Base-by-base conservation (phyloP, 1,284 basidiomycete species). In the Neonothopanus nambi region DNA sequence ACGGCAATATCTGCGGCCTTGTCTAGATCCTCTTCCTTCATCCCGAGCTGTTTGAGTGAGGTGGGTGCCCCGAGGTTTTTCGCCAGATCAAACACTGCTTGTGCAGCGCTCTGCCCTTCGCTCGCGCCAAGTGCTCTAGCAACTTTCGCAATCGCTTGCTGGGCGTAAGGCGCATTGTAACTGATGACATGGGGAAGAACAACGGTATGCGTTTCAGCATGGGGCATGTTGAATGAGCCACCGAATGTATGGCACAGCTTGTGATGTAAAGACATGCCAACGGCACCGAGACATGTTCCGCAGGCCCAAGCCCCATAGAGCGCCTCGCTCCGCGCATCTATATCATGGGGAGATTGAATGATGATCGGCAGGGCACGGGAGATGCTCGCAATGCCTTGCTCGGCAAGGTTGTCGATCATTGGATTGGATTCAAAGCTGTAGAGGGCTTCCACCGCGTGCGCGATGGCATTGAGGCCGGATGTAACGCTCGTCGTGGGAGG, bases 231-330 rank as follows among this genome's bases (percentile, higher is more conserved):
- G 58, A 77, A 76, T 13, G 69, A 69, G 8, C 76, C 76, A 64
- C 74, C 73, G 30, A 77, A 67, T n/a, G 70, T 69, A 58, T 76
- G 74, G 59, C 73, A 75, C n/a, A 77, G 65, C 60, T 77, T 78
- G 61, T 78, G 76, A 56, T 78, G 76, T 11, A 78, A 58, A n/a
- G 66, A 67, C 71, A 77, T 73, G 23, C 69, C 67, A 11, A 74
- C 72, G 3, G 67, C 61, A 15, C 73, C 75, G 18, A 74, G 60
- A 48, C 71, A 74, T 0, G 68, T 66, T 8, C 69, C 74, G 45
- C 75, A 75, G 0, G 69, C 65, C 71, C 71, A 78, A 3, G 75
- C 76, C 18, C 74, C 75, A 47, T 69, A 73, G 2, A 75, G 61
- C 3, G 72, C 72, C 40, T 73, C 67, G 51, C 68, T 69, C 37